Base-by-base conservation (phyloP, 352 stramenopile genomes). In the Peronospora destructor region DNA sequence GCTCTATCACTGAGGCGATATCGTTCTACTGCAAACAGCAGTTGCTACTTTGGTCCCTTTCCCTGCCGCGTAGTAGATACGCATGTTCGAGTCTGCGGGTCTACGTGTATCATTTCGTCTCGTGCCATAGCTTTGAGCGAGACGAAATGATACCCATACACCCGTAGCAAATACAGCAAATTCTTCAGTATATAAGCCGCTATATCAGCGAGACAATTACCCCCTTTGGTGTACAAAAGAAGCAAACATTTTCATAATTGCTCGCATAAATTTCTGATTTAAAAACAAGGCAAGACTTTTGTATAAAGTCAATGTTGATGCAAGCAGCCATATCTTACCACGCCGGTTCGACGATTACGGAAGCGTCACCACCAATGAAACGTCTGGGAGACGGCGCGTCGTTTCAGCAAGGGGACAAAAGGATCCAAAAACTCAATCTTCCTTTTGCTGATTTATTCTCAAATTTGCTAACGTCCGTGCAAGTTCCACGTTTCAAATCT, bases 31-130 rank as follows among this genome's bases (percentile, higher is more conserved):
- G 45, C 46, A 41, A 68, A 52, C 35, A 88, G 49, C 13, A 81
- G 52, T 14, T 54, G 50, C 47, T 6, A 63, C 45, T 17, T 68
- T 61, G 8, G 38, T 9, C 8, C 56, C 29, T 82, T 74, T 9
- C 69, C n/a, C 69, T 8, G 63, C 64, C 28, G 61, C 56, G 19
- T 58, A 69, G 12, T 62, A 55, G 10, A 84, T 76, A 37, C 68
- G 63, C 56, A 76, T 50, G 37, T 64, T 48, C 55, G n/a, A n/a
- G 19, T 73, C 45, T 26, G 5, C 55, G n/a, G 11, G 19, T 73
- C 48, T 26, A 26, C 5, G 23, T 26, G 23, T 26, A 26, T 26
- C 23, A 26, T 26, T 26, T 26, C 5, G 23, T 26, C 4, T 26
- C 23, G 23, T 26, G 23, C 5, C 66, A 76, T 79, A 4, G 4